A percentile compares a stretch with the other conserved stretches of the same genome.
These are phyloP conservation scores for Hypoxylon perforatum DNA, from an alignment of 495 filamentous ascomycete genomes.

Conservation along the genomic window DNA sequence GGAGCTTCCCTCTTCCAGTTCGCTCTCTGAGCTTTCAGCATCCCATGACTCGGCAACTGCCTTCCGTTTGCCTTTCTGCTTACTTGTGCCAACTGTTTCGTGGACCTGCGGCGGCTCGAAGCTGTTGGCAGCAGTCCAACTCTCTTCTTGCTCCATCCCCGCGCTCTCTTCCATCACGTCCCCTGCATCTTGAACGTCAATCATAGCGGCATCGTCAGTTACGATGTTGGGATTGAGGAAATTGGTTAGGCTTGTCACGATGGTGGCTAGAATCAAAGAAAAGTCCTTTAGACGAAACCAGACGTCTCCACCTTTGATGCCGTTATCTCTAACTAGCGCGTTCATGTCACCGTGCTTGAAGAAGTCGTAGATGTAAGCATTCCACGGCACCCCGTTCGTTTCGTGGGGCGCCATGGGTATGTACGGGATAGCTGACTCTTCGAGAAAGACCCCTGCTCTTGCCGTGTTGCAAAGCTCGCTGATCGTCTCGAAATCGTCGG, in stretches of 20 bases:
- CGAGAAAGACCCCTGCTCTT: slow-evolving; percentile 75
- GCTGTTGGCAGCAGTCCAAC: slow-evolving; percentile 8
- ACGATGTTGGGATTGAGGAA: slow-evolving; percentile 54
- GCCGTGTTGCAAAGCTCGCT: slow-evolving; percentile 70
- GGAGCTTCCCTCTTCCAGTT: slow-evolving; percentile 30
- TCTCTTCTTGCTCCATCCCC: not conserved
- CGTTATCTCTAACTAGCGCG: slow-evolving; percentile 67
- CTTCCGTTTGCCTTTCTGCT: slow-evolving; percentile 31
- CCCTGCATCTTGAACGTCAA: slow-evolving; percentile 53
- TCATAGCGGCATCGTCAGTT: slow-evolving; percentile 53
- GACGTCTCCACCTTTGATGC: slow-evolving; percentile 69
- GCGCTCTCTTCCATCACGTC: slow-evolving; percentile 21
- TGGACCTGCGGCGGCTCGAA: not conserved
- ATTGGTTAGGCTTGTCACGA: slow-evolving; percentile 67
- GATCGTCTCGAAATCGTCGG: slow-evolving; percentile 70
- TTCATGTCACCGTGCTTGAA: slow-evolving; percentile 73
- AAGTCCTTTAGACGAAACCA: slow-evolving; percentile 79
- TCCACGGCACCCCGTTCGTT: slow-evolving; percentile 58
- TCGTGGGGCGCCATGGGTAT: slow-evolving; percentile 67
- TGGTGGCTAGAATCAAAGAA: slow-evolving; percentile 73
- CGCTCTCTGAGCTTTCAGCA: slow-evolving; percentile 23
- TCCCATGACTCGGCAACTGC: slow-evolving; percentile 46
- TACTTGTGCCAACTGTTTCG: not conserved
- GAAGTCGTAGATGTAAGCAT: slow-evolving; percentile 81
- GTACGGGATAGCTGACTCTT: slow-evolving; percentile 75